These are phyloP conservation scores for Letharia columbiana DNA, from an alignment of 495 filamentous ascomycete genomes.

Conservation along the genomic window DNA sequence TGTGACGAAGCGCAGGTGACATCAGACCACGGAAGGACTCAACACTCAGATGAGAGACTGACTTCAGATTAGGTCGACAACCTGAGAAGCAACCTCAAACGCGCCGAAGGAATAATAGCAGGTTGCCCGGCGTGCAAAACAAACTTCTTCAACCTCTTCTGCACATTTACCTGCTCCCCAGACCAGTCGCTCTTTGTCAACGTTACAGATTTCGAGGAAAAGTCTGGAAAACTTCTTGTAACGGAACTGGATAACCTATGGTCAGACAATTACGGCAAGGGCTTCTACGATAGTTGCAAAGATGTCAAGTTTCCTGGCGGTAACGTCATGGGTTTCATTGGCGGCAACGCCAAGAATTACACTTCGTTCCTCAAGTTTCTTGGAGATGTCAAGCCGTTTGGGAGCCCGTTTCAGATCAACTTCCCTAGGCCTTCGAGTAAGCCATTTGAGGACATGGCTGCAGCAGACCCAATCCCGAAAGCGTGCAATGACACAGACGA, in stretches of 20 bases:
- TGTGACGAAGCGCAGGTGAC: slow-evolving; percentile 44
- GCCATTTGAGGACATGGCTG: slow-evolving; percentile 53
- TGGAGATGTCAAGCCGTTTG: slow-evolving; percentile 79
- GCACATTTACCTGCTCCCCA: slow-evolving; percentile 94
- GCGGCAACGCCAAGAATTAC: slow-evolving; percentile 89
- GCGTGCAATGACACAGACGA: slow-evolving; percentile 82
- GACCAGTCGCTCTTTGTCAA: slow-evolving; percentile 95
- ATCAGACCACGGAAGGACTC: background rate
- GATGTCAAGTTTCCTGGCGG: slow-evolving; percentile 95
- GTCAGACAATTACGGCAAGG: slow-evolving; percentile 73
- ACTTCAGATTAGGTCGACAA: slow-evolving; percentile 52
- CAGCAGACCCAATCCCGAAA: slow-evolving; percentile 59
- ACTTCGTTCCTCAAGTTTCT: slow-evolving; percentile 76
- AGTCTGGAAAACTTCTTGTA: slow-evolving; percentile 61
- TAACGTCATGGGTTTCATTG: slow-evolving; percentile 89
- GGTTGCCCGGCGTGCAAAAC: slow-evolving; percentile 91
- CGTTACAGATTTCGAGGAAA: slow-evolving; percentile 60
- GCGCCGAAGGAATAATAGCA: slow-evolving; percentile 79
- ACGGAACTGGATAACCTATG: slow-evolving; percentile 88
- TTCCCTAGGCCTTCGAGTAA: slow-evolving; percentile 54
- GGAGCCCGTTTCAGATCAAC: slow-evolving; percentile 96
- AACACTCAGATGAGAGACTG: background rate
- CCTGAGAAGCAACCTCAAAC: slow-evolving; percentile 70
- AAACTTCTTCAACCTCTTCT: slow-evolving; percentile 97
- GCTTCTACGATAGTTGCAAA: slow-evolving; percentile 95